These are phyloP conservation scores for Hypomontagnella monticulosa DNA, from an alignment of 495 filamentous ascomycete species.

Conservation along the genomic window DNA sequence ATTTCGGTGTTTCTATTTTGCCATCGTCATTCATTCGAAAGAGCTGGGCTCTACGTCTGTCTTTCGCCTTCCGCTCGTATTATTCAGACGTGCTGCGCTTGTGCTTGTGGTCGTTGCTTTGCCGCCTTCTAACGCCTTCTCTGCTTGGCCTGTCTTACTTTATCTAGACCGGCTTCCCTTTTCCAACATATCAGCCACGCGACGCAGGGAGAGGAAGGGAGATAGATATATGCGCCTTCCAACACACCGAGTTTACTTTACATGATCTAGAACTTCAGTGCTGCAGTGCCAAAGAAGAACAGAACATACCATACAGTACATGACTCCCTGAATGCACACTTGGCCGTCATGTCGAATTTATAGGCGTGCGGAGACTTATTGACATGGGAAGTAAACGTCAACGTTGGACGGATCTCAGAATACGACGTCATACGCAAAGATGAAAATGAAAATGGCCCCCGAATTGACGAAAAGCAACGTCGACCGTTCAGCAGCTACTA, in stretches of 20 bases:
- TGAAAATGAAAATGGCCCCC: constrained; percentile 41
- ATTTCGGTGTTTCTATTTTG: constrained; percentile 23
- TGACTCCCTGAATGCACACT: not conserved
- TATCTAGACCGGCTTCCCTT: constrained; percentile 8
- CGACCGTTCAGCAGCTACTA: constrained; percentile 42
- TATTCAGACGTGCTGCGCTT: constrained; percentile 9
- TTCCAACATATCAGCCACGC: constrained; percentile 34
- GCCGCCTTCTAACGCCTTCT: constrained; percentile 23
- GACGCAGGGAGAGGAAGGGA: constrained; percentile 26
- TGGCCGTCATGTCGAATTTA: constrained; percentile 37
- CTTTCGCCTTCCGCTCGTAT: constrained; percentile 12
- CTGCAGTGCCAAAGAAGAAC: not conserved
- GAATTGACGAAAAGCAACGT: constrained; percentile 43
- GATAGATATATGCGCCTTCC: constrained; percentile 10
- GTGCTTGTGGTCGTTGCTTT: constrained; percentile 8
- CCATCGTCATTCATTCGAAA: constrained; percentile 27
- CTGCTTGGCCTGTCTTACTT: constrained; percentile 29
- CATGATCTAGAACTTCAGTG: constrained; percentile 14
- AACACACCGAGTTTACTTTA: constrained; percentile 7
- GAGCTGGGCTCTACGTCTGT: constrained; percentile 35
- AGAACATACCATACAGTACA: constrained; percentile 8
- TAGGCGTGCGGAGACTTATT: constrained; percentile 17
- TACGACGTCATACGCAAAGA: constrained; percentile 44
- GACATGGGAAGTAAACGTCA: constrained; percentile 40
- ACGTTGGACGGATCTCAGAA: constrained; percentile 27